phyloP scores from a whole-genome alignment of 768 basidiomycete genomes.

The Collybiopsis luxurians region DNA sequence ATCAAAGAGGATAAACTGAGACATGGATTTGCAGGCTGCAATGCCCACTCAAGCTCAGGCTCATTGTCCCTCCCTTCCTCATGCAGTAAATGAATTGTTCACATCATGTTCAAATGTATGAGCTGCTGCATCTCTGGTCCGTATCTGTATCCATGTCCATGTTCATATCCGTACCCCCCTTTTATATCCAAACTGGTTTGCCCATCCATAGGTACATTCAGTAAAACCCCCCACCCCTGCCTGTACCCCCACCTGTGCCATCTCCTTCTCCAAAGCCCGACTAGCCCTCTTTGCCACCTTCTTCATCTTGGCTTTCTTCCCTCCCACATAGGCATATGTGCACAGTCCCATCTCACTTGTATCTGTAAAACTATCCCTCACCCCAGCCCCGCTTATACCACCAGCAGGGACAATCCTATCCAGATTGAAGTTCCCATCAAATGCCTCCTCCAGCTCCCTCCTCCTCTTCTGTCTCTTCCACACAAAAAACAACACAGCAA shows the following conservation, averaged over 20 bases:
- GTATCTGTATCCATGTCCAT: background rate
- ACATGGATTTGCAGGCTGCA: too few species aligned
- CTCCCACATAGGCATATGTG: background rate
- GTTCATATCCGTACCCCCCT: too few species aligned
- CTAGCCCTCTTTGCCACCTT: too few species aligned
- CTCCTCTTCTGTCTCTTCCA: constrained; percentile 2
- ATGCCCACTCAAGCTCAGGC: background rate
- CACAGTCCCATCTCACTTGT: too few species aligned
- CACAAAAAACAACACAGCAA: background rate
- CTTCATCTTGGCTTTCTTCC: background rate
- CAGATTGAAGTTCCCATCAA: too few species aligned
- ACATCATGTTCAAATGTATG: too few species aligned
- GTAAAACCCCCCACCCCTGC: background rate
- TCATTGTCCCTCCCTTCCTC: constrained; percentile 2
- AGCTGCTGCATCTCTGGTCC: constrained; percentile 1
- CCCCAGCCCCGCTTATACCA: too few species aligned
- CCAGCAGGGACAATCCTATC: too few species aligned
- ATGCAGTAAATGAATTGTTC: background rate
- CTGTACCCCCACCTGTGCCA: background rate
- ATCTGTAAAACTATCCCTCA: too few species aligned
- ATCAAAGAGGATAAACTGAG: too few species aligned
- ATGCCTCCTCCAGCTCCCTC: constrained; percentile 2
- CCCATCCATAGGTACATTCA: background rate
- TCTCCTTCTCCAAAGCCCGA: background rate
- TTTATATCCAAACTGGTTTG: background rate